These are phyloP conservation scores for Seminavis robusta DNA, from an alignment of 108 stramenopile genomes.

Conservation along the genomic window DNA sequence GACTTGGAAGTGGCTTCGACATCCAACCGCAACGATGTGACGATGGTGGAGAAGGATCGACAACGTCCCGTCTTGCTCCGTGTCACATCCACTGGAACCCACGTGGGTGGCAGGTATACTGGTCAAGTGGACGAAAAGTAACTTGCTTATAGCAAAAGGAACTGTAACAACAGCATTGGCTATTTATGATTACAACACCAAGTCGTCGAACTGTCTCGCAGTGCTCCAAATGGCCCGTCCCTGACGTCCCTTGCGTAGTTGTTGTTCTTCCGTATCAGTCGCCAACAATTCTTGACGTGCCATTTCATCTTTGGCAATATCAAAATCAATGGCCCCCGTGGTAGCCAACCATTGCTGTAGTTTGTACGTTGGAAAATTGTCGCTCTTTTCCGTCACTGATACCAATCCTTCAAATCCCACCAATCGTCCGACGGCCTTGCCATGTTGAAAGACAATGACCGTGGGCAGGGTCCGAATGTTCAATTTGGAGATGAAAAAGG, in stretches of 20 bases:
- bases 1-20: constrained; percentile 6
- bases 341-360: constrained; percentile 69
- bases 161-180: too few relatives aligned
- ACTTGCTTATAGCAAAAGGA: too few relatives aligned
- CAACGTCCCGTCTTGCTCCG: neutral
- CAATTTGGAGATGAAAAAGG: constrained; percentile 95
- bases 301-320: constrained; percentile 44
- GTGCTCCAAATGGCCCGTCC: too few relatives aligned
- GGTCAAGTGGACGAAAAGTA: neutral
- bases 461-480: constrained; percentile 71
- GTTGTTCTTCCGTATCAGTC: constrained; percentile 4
- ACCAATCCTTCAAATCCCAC: constrained; percentile 77
- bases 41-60: neutral
- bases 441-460: constrained; percentile 77
- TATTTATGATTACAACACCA: too few relatives aligned
- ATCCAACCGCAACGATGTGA: neutral
- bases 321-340: constrained; percentile 68
- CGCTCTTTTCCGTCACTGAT: constrained; percentile 38
- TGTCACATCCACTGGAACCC: neutral
- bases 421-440: constrained; percentile 66
- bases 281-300: too few relatives aligned
- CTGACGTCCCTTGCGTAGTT: neutral
- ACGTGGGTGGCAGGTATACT: neutral
- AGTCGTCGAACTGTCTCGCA: neutral
- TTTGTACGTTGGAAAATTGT: constrained; percentile 67